Evolutionary conservation across 805 yeast genomes (phyloP).

Genomic region (Candida germanica): DNA sequence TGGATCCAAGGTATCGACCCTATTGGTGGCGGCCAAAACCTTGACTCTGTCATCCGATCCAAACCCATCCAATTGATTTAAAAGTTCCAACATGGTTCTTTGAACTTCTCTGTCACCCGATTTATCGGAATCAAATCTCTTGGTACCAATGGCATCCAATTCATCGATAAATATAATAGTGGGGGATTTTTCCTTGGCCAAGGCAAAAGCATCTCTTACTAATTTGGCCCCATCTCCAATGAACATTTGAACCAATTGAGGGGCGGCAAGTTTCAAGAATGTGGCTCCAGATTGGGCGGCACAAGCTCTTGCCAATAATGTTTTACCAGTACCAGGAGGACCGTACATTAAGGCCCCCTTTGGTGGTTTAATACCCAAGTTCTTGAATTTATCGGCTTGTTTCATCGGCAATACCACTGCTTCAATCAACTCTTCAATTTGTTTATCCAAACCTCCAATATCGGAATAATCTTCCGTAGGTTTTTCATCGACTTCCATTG

Average conservation of each 20-base stretch:
- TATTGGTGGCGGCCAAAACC: conserved; percentile 96
- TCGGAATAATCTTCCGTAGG: conserved; percentile 97
- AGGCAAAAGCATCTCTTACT: conserved; percentile 45
- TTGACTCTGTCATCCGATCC: conserved; percentile 96
- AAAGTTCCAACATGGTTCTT: conserved; percentile 48
- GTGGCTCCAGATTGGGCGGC: conserved; percentile 48
- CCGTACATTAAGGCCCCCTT: conserved; percentile 49
- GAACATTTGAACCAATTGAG: conserved; percentile 46
- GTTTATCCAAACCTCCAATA: conserved; percentile 97
- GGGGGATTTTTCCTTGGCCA: conserved; percentile 47
- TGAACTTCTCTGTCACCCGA: conserved; percentile 47
- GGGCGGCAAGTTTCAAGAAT: conserved; percentile 44
- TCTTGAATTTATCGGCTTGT: conserved; percentile 93
- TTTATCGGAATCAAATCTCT: conserved; percentile 44
- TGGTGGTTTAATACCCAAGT: conserved; percentile 78
- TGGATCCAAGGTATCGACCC: conserved; percentile 98
- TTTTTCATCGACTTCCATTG: conserved; percentile 99
- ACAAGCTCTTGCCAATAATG: conserved; percentile 46
- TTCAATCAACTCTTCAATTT: conserved; percentile 95
- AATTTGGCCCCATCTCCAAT: conserved; percentile 48
- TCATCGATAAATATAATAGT: conserved; percentile 46
- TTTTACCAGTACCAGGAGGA: conserved; percentile 49
- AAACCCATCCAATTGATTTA: conserved; percentile 77
- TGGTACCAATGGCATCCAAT: conserved; percentile 46
- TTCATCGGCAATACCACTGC: conserved; percentile 98